Evolutionary conservation across 441 rosid genomes (phyloP), one percentile per base, ranked within the genome.

Genomic region (Geranium incanum): DNA sequence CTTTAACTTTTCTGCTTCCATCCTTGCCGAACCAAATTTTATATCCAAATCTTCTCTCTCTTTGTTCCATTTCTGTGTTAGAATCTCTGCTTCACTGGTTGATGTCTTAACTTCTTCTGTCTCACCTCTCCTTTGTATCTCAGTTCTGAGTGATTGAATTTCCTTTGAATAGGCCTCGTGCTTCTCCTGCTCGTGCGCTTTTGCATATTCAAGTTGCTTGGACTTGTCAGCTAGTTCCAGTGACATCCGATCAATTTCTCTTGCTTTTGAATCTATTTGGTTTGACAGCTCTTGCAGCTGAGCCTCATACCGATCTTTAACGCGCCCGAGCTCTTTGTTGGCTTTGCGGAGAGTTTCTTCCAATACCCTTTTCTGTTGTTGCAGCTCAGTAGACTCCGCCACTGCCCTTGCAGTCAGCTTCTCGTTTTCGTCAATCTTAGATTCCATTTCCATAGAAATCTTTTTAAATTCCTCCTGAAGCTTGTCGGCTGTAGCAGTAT

Each of bases 391-490:
- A 68, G 91, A 89, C 84, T 93, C 98, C 0, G 79, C 70, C 75
- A 88, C 70, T 7, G 97, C 87, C 81, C 80, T 86, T 78, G 80
- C 72, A 50, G 97, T 89, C 76, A 86, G 80, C 80, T 84, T 86
- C 84, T 93, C 94, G 11, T 89, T 91, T 12, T 86, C 89, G 4
- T 82, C 81, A 75, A 91, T 82, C 21, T 85, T 81, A 13, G 88
- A 85, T 39, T 85, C 84, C 95, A 93, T 85, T 78, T 88, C 91
- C 77, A 76, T 70, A n/a, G 93, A 86, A 1, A 90, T 80, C 78
- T 85, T 85, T 77, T 72, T 87, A 71, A 91, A 85, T 70, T 93
- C 94, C 68, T 86, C 91, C 62, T 91, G 96, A 67, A 93, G 84
- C 77, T 83, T 86, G 76, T 83, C 89, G 8, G 95, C 98, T 28